phyloP scores from a whole-genome alignment of 805 yeast genomes.

The Candida koratica region DNA sequence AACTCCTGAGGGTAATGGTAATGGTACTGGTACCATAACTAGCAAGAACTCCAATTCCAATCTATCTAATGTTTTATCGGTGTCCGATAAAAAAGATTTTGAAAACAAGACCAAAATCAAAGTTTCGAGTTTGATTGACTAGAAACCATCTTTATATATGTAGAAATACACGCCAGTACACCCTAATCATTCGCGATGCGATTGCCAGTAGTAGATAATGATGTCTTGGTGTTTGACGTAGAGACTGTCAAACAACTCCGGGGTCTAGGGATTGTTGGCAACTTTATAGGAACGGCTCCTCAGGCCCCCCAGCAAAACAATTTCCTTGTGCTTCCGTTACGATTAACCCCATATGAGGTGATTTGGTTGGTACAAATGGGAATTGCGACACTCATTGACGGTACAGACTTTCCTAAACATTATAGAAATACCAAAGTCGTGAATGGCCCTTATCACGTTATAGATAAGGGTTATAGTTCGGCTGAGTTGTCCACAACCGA shows the following conservation, averaged over 20 bases:
- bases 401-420: constrained; percentile 1
- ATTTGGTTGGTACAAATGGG: constrained; percentile 52
- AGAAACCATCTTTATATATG: constrained; percentile 5
- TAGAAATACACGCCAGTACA: background rate
- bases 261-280: constrained; percentile 66
- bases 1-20: constrained; percentile 7
- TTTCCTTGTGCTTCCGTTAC: constrained; percentile 80
- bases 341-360: constrained; percentile 69
- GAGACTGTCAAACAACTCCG: constrained; percentile 54
- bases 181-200: constrained; percentile 2
- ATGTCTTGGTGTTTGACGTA: constrained; percentile 57
- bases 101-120: constrained; percentile 26
- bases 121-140: constrained; percentile 33
- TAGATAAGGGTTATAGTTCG: constrained; percentile 2
- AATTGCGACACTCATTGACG: constrained; percentile 8
- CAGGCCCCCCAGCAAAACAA: constrained; percentile 90
- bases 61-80: constrained; percentile 13
- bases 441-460: constrained; percentile 3
- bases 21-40: constrained; percentile 10
- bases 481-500: background rate
- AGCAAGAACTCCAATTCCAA: constrained; percentile 8
- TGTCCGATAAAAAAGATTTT: constrained; percentile 13
- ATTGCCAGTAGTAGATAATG: constrained; percentile 13
- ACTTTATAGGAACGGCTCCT: constrained; percentile 77
- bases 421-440: background rate